Conservation (phyloP, 2,329 filamentous ascomycete genomes). For the Sporothrix phasma region DNA sequence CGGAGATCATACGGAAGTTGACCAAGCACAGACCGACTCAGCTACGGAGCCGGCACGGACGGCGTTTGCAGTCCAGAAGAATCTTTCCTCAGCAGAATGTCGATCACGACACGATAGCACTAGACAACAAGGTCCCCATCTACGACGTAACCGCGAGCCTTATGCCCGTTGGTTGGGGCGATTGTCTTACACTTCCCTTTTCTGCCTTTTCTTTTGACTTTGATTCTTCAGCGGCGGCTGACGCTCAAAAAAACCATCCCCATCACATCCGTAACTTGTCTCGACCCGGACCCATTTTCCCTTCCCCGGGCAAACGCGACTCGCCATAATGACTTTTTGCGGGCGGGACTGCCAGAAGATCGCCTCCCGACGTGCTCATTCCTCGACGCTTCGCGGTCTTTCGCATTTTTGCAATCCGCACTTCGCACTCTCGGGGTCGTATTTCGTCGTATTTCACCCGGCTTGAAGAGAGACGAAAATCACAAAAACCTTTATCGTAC, state of each 20-base stretch:
- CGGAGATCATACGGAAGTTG: background rate
- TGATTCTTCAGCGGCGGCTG: background rate
- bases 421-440: too few relatives aligned
- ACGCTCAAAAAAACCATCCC: background rate
- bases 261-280: background rate
- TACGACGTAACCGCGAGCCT: conserved; percentile 6
- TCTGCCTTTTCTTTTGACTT: background rate
- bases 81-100: background rate
- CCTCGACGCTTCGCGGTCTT: too few relatives aligned
- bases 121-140: background rate
- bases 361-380: too few relatives aligned
- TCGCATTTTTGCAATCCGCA: too few relatives aligned
- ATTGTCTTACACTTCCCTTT: background rate
- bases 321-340: background rate
- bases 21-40: background rate
- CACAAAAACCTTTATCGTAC: too few relatives aligned
- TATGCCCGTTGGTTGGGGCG: background rate
- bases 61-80: too few relatives aligned
- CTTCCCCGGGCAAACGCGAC: too few relatives aligned
- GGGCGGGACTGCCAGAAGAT: too few relatives aligned
- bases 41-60: background rate
- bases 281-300: background rate
- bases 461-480: too few relatives aligned
- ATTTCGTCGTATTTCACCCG: too few relatives aligned
- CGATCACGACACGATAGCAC: too few relatives aligned